Evolutionary conservation across 208 protist genomes (phyloP).

Genomic region (Leishmania tropica): DNA sequence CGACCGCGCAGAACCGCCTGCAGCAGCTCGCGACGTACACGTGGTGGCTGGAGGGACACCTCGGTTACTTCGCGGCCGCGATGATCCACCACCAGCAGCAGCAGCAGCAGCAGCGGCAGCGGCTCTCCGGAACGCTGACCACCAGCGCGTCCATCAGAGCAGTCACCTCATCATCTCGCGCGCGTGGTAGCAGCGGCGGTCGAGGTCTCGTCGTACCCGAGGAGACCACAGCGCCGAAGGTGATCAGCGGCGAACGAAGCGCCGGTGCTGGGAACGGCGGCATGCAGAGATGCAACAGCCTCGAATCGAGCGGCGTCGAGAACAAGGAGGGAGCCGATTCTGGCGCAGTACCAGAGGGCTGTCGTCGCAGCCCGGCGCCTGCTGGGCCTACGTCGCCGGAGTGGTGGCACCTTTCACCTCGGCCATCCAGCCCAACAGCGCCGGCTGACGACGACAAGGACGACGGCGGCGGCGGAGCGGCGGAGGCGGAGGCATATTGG

Average conservation of each 20-base stretch:
- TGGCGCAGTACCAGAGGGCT: neutral
- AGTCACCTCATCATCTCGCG: neutral
- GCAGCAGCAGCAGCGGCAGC: constrained; percentile 3
- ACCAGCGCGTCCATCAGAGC: neutral
- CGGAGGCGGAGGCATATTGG: constrained; percentile 4
- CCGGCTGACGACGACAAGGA: neutral
- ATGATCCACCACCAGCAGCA: neutral
- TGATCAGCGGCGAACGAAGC: neutral
- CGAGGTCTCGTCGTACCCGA: neutral
- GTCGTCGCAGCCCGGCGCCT: neutral
- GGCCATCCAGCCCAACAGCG: neutral
- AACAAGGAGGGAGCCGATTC: neutral
- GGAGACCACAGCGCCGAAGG: neutral
- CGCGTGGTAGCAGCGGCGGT: neutral
- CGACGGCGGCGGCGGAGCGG: neutral
- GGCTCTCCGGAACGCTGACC: neutral
- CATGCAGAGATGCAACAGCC: neutral
- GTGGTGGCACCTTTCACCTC: constrained; percentile 25
- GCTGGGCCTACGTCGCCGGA: neutral
- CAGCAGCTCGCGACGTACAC: constrained; percentile 37
- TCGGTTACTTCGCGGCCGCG: constrained; percentile 31
- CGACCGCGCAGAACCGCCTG: constrained; percentile 24
- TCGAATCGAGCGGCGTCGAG: neutral
- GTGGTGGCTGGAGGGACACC: constrained; percentile 57
- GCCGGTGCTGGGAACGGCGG: neutral